Evolutionary conservation across 2,329 filamentous ascomycete genomes (phyloP), one percentile per base, ranked within the genome.

Genomic region (Penicillium sp.): DNA sequence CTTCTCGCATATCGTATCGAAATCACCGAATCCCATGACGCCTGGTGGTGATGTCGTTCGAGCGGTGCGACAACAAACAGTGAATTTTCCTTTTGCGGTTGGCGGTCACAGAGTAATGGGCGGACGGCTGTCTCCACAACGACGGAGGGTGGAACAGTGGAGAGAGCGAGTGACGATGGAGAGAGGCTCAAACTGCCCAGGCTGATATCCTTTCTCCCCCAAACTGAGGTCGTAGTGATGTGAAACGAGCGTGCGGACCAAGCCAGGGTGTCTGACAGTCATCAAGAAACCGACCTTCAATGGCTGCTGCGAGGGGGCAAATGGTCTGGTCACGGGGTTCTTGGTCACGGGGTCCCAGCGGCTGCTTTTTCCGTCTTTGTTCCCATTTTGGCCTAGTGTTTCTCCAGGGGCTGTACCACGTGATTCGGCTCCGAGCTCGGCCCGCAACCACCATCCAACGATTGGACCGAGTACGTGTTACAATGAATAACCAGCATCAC

Each of bases 1-100:
- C 78, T 88, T 90, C 63, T 84, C 80, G 83, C 94, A 99, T 78
- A 97, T 88, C 63, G 81, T 80, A 52, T 87, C 84, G 76, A 97
- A 97, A 76, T 96, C 89, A 63, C 93, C 93, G 75, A 97, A 97
- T 59, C 86, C 89, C 82, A 95, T 92, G 75, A 80, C 85, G 48
- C 37, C 39, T 42, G 39, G 15, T 56, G 46, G n/a, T 55, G 46
- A 47, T 54, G 32, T 49, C 26, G 39, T 42, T 20, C n/a, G 47
- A 52, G 45, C 26, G 44, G 56, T 51, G 51, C 48, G 51, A 62
- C 45, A 50, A 52, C 44, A 63, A 52, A 55, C 45, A 52, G 40
- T 42, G 43, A 26, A 45, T 50, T 42, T 55, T 58, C 54, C 51
- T 50, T 58, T 65, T 63, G 58, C 45, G 55, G 51, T 59, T 47